These are phyloP conservation scores for Talaromyces sp. DNA, from an alignment of 2,329 filamentous ascomycete genomes.

Conservation along the genomic window DNA sequence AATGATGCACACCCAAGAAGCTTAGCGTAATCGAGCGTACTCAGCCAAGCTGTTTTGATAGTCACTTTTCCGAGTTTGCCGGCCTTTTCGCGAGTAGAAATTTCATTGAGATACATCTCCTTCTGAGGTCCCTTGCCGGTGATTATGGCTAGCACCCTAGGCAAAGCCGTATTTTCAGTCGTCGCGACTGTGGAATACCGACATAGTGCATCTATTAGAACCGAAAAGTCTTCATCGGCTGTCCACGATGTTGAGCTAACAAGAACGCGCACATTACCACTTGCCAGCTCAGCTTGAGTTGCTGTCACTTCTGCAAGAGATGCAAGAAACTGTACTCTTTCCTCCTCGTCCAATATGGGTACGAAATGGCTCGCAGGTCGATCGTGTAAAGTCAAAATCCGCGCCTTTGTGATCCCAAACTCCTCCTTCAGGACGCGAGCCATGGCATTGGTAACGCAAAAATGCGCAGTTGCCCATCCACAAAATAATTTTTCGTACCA, in stretches of 20 bases:
- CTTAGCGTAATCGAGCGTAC: conserved; percentile 75
- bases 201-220: conserved; percentile 79
- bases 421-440: conserved; percentile 64
- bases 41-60: conserved; percentile 81
- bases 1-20: conserved; percentile 83
- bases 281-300: conserved; percentile 58
- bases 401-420: conserved; percentile 59
- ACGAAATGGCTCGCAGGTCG: conserved; percentile 79
- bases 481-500: conserved; percentile 74
- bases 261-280: conserved; percentile 63
- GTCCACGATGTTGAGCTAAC: conserved; percentile 98
- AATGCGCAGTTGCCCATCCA: conserved; percentile 66
- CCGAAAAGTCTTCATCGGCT: conserved; percentile 86
- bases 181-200: conserved; percentile 60
- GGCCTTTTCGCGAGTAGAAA: conserved; percentile 58
- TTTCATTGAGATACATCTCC: conserved; percentile 65
- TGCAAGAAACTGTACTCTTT: conserved; percentile 60
- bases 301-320: conserved; percentile 62
- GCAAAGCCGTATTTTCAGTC: conserved; percentile 49
- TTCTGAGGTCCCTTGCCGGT: conserved; percentile 91
- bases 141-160: conserved; percentile 78
- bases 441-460: conserved; percentile 92
- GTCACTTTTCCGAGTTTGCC: conserved; percentile 67
- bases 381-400: conserved; percentile 75
- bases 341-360: conserved; percentile 54